Base-by-base conservation (phyloP, 1,139 yeast genomes). In the Protomyces macrosporus region DNA sequence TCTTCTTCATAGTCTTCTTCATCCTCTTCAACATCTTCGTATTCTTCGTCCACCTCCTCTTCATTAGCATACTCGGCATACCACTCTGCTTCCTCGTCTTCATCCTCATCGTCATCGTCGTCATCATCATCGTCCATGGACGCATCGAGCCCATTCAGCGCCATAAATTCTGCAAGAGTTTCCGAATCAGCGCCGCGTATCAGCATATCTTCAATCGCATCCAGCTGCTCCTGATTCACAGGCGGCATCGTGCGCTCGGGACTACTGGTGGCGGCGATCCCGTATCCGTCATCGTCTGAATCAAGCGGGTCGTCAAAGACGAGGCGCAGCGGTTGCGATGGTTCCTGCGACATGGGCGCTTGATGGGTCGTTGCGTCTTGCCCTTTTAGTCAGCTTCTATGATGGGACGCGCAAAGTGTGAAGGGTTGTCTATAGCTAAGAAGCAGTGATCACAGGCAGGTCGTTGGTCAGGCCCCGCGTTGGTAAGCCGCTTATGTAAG, bases 111-210 rank as follows among this genome's bases (percentile, higher is more conserved):
- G 7, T 52, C 42, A 34, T 30, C 58, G 48, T 57, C 53, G 56
- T 55, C 53, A 34, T 52, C 53, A n/a, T 55, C 56, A 23, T 52
- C 62, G 36, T 57, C 61, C 3, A 45, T 23, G 23, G 23, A 23
- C 23, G 23, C 23, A 23, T 23, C 23, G 23, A 23, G 23, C 23
- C 23, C 23, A 2, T 23, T 23, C 23, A 23, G 23, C 23, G 23
- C 23, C 23, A 23, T 23, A 23, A 23, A 23, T 2, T 23, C 23
- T 23, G 23, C 23, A 23, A 23, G 23, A 2, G 23, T 23, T 23
- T 23, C 23, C 2, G 23, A 23, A 23, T 23, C 23, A 23, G 23
- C 23, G 23, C 23, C 23, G 23, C 23, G 23, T 23, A 23, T 23
- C 23, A 23, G 23, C 23, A 23, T 23, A 23, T 23, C 23, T 23